Conservation (phyloP, 768 basidiomycete genomes). For the Pholiota microspora region DNA sequence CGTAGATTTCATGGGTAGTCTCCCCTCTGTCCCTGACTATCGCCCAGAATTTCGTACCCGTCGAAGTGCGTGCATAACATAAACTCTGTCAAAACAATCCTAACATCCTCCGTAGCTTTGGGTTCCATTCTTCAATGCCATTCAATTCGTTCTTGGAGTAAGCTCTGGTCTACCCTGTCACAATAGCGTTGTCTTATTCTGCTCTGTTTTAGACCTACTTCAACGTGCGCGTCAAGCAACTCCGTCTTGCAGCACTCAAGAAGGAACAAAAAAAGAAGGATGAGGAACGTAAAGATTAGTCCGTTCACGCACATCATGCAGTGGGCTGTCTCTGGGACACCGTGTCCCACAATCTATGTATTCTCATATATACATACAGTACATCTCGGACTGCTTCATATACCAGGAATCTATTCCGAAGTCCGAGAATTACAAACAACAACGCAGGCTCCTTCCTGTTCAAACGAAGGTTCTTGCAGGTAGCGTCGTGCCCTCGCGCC, state of each 20-base stretch:
- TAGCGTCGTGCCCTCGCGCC: constrained; percentile 30
- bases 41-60: constrained; percentile 78
- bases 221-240: constrained; percentile 69
- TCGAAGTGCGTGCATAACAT: constrained; percentile 50
- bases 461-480: constrained; percentile 28
- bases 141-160: constrained; percentile 78
- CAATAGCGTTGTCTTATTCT: constrained; percentile 7
- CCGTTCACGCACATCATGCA: background rate
- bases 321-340: background rate
- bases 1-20: constrained; percentile 75
- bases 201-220: constrained; percentile 54
- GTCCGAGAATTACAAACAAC: constrained; percentile 28
- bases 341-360: background rate
- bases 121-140: constrained; percentile 83
- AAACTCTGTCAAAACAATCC: background rate
- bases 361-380: constrained; percentile 1
- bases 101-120: constrained; percentile 53
- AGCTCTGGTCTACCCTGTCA: constrained; percentile 22
- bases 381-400: background rate
- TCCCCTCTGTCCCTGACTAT: constrained; percentile 72
- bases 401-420: constrained; percentile 12
- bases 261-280: constrained; percentile 39
- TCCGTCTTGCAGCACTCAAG: constrained; percentile 51
- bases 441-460: constrained; percentile 23
- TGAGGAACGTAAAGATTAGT: constrained; percentile 19